Evolutionary conservation across 2,329 filamentous ascomycete species (phyloP).

Genomic region (Dendryphion nanum): DNA sequence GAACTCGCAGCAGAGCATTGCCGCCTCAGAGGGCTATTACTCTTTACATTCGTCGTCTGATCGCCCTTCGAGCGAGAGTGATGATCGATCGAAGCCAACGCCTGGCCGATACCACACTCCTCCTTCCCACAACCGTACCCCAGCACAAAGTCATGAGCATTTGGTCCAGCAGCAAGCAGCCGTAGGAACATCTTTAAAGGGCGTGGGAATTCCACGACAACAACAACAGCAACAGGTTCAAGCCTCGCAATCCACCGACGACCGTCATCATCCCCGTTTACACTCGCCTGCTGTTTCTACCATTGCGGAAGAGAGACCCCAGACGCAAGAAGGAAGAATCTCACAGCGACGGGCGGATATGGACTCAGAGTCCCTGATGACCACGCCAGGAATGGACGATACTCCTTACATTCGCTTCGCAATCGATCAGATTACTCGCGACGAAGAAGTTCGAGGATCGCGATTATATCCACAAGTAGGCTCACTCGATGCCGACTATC

Average conservation of each 20-base stretch:
- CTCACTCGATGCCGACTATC: slow-evolving; percentile 43
- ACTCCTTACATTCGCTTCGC: slow-evolving; percentile 87
- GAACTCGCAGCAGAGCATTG: slow-evolving; percentile 46
- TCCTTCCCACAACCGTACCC: slow-evolving; percentile 33
- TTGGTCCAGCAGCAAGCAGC: slow-evolving; percentile 24
- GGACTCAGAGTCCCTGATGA: slow-evolving; percentile 34
- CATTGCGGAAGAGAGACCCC: slow-evolving; percentile 31
- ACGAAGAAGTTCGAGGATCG: slow-evolving; percentile 61
- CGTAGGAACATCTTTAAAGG: slow-evolving; percentile 32
- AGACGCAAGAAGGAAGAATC: slow-evolving; percentile 21
- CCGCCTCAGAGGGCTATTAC: slow-evolving; percentile 52
- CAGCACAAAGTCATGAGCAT: slow-evolving; percentile 38
- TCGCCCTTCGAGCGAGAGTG: slow-evolving; percentile 36
- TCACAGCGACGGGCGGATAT: slow-evolving; percentile 21
- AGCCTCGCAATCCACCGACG: slow-evolving; percentile 13
- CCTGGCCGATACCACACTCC: slow-evolving; percentile 30
- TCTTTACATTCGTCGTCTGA: slow-evolving; percentile 39
- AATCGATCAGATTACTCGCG: slow-evolving; percentile 78
- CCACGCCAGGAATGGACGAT: slow-evolving; percentile 72
- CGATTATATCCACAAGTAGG: slow-evolving; percentile 45
- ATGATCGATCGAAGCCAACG: slow-evolving; percentile 25
- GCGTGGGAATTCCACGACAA: slow-evolving; percentile 32
- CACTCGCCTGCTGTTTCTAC: slow-evolving; percentile 28
- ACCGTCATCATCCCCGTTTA: slow-evolving; percentile 12
- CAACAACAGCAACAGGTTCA: slow-evolving; percentile 12